A percentile compares a stretch with the other conserved stretches of the same genome.
Evolutionary conservation across 495 filamentous ascomycete species (phyloP).

Genomic region (Trichocladium uniseriatum): DNA sequence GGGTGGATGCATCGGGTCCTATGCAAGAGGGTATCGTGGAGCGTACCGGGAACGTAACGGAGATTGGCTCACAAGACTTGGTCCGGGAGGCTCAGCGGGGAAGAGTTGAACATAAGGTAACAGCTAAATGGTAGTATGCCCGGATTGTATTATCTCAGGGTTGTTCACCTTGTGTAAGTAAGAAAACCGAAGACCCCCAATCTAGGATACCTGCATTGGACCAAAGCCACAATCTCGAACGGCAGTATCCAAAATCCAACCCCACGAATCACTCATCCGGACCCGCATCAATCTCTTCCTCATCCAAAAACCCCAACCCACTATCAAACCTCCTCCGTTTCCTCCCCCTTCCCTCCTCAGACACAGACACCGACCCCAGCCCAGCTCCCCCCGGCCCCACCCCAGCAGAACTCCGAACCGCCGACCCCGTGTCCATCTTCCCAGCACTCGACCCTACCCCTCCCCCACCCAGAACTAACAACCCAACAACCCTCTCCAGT

Average conservation of each 20-base stretch:
- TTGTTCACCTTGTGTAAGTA: too few species aligned
- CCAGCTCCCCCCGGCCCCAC: background rate
- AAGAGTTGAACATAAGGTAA: too few species aligned
- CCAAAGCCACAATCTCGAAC: too few species aligned
- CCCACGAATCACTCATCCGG: background rate
- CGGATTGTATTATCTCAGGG: too few species aligned
- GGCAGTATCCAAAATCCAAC: background rate
- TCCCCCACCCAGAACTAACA: background rate
- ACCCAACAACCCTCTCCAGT: constrained; percentile 28
- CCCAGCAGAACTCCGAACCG: background rate
- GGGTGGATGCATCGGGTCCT: too few species aligned
- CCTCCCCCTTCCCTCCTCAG: constrained; percentile 20
- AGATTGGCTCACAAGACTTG: too few species aligned
- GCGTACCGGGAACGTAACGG: too few species aligned
- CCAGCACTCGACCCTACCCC: constrained; percentile 10
- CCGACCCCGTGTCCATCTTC: background rate
- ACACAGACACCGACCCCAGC: constrained; percentile 14
- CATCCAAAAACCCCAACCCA: constrained; percentile 53
- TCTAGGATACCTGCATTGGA: too few species aligned
- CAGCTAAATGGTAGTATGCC: too few species aligned
- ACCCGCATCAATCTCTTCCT: constrained; percentile 38
- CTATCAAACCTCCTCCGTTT: constrained; percentile 50
- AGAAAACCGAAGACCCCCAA: too few species aligned
- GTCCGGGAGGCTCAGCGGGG: too few species aligned
- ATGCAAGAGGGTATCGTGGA: too few species aligned